Evolutionary conservation across 2,329 filamentous ascomycete genomes (phyloP), one percentile per base, ranked within the genome.

Genomic region (Paraphaeosphaeria minitans): DNA sequence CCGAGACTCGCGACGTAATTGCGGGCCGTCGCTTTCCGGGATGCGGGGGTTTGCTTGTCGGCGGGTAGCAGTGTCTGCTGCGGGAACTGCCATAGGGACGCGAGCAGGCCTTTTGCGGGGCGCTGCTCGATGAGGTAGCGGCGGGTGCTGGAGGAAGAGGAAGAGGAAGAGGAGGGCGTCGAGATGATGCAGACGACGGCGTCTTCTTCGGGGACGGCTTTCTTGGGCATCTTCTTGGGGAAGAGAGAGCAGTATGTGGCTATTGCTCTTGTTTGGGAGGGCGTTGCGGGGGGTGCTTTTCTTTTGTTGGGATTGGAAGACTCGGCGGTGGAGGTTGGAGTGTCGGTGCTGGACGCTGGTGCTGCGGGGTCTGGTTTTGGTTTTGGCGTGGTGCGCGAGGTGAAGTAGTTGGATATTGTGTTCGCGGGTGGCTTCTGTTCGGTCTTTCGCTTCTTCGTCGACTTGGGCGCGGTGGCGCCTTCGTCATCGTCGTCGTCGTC

Each of bases 81-180:
- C 19, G 75, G 75, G 54, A 77, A 77, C 56, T 77, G 73, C 63
- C 70, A 73, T 4, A 73, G 59, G 13, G 69, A 71, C 48, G 67
- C 69, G 9, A 71, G 59, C 7, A 72, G 65, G 29, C 69, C 71
- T 69, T 74, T 76, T 9, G 69, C 70, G 13, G 75, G 75, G 45
- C 75, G 62, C 47, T 77, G 70, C 50, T 76, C 73, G 31, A 76
- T 75, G 2, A 77, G 61, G 68, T 70, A 77, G 29, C 29, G 29
- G 10, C 29, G 29, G 7, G 6, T 31, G 29, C 3, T 31, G 7
- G 4, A 31, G 10, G 29, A 8, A 10, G 29, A 4, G 10, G 29
- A 8, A 10, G 29, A 4, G 29, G 24, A 27, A 2, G 29, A 9
- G 10, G 29, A 8, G 29, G 29, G 29, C 6, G 29, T 12, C 24